A percentile compares a stretch with the other conserved stretches of the same genome.
Conservation (phyloP, 108 stramenopile species). For the Cylindrotheca closterium region DNA sequence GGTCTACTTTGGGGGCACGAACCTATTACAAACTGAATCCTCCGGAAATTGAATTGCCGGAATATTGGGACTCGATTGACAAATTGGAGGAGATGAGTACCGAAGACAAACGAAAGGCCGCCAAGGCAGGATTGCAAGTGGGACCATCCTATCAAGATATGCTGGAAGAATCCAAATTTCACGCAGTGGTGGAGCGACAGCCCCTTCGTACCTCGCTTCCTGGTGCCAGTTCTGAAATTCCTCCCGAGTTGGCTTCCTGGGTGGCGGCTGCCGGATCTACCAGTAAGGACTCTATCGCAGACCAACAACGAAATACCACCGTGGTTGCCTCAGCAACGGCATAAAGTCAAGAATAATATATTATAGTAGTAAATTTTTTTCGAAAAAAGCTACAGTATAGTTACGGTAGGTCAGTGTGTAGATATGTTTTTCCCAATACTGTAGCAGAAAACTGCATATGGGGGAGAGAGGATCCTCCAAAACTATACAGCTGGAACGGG, state of each 20-base stretch:
- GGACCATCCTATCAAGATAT: conserved; percentile 74
- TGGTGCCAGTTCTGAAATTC: conserved; percentile 51
- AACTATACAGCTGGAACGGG: too few relatives aligned
- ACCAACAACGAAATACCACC: neutral
- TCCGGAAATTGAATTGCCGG: conserved; percentile 79
- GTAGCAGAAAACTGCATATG: too few relatives aligned
- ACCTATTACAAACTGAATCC: conserved; percentile 84
- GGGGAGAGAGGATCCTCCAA: neutral
- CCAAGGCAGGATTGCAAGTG: conserved; percentile 68
- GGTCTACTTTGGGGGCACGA: conserved; percentile 67
- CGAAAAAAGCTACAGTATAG: too few relatives aligned
- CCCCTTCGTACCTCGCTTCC: conserved; percentile 38
- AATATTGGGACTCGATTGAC: conserved; percentile 85
- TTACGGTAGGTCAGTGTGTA: too few relatives aligned
- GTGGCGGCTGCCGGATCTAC: conserved; percentile 23
- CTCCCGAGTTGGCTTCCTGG: conserved; percentile 32
- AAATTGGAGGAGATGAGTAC: conserved; percentile 67
- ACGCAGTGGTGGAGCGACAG: conserved; percentile 69
- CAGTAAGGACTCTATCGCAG: neutral
- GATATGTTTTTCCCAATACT: too few relatives aligned
- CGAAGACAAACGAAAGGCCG: conserved; percentile 76
- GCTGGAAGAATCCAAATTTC: conserved; percentile 70
- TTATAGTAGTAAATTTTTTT: too few relatives aligned
- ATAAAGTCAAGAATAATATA: neutral
- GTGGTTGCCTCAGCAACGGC: neutral